These are phyloP conservation scores for Geranomyces michiganensis DNA, from an alignment of 192 early-diverging fungal genomes.

Conservation along the genomic window DNA sequence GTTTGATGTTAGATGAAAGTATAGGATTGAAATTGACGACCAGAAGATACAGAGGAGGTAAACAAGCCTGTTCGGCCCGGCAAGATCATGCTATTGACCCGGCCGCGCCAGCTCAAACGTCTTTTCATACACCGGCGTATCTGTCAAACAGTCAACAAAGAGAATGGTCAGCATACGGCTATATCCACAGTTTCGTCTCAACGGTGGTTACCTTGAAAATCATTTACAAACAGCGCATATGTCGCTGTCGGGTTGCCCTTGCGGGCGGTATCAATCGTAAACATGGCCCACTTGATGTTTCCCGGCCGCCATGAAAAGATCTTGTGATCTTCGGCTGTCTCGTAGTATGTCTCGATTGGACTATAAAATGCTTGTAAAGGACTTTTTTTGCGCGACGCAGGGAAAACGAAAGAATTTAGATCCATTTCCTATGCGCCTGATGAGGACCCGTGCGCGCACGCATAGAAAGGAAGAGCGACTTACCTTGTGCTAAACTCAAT, in stretches of 20 bases:
- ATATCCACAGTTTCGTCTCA: too few relatives aligned
- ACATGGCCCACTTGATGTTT: slow-evolving; percentile 36
- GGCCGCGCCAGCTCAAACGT: slow-evolving; percentile 18
- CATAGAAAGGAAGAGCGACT: background rate
- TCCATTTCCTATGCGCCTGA: too few relatives aligned
- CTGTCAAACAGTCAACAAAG: too few relatives aligned
- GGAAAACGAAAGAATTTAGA: background rate
- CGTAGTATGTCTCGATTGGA: slow-evolving; percentile 32
- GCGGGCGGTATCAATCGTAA: slow-evolving; percentile 28
- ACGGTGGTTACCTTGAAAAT: slow-evolving; percentile 40
- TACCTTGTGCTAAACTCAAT: slow-evolving; percentile 41
- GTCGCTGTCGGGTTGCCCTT: slow-evolving; percentile 24
- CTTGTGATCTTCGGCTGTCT: slow-evolving; percentile 30
- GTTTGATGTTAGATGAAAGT: too few relatives aligned
- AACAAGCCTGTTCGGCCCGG: too few relatives aligned
- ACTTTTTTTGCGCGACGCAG: slow-evolving; percentile 3
- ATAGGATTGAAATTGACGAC: too few relatives aligned
- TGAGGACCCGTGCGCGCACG: background rate
- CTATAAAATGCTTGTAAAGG: slow-evolving; percentile 38
- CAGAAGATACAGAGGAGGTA: too few relatives aligned
- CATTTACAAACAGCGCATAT: slow-evolving; percentile 36
- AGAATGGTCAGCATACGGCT: too few relatives aligned
- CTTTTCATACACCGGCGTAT: slow-evolving; percentile 32
- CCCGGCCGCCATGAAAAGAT: slow-evolving; percentile 41
- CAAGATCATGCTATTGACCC: background rate